Percentiles rank a stretch among this genome's conserved stretches.
phyloP scores from a whole-genome alignment of 2,329 filamentous ascomycete genomes.

The Ascochyta fabae region DNA sequence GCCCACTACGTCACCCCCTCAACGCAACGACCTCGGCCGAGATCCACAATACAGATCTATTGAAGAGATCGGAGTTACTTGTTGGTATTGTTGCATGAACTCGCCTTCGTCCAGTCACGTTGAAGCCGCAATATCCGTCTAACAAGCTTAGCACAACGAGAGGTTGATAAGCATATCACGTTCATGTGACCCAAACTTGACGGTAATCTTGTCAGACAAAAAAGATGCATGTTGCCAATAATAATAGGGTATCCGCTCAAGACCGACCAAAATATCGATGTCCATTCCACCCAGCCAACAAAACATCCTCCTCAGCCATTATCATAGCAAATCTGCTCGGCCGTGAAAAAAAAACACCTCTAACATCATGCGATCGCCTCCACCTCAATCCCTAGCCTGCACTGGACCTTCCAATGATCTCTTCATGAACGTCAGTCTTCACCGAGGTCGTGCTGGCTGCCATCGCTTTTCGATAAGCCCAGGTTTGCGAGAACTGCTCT shows the following conservation, averaged over 20 bases:
- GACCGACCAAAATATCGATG: constrained; percentile 1
- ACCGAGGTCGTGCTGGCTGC: constrained; percentile 19
- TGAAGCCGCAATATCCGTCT: no score
- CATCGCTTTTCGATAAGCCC: constrained; percentile 34
- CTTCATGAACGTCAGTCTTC: constrained; percentile 6
- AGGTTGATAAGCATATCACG: not conserved
- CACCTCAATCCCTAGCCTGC: not conserved
- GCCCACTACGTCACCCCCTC: constrained; percentile 3
- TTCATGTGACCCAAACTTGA: not conserved
- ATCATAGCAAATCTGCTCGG: not conserved
- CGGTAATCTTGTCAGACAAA: no score
- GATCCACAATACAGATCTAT: not conserved
- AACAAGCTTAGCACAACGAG: not conserved
- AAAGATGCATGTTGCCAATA: not conserved
- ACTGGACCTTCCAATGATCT: constrained; percentile 2
- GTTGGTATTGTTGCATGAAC: not conserved
- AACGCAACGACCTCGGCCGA: constrained; percentile 6
- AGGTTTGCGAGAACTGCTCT: constrained; percentile 37
- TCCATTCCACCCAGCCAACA: constrained; percentile 1
- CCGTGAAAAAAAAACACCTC: not conserved
- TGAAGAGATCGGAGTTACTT: not conserved
- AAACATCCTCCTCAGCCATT: constrained; percentile 3
- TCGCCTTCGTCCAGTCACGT: not conserved
- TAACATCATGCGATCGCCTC: no score
- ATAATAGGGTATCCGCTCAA: constrained; percentile 17